A percentile compares a stretch with the other conserved stretches of the same genome.
Evolutionary conservation across 257 asterid species (phyloP).

Genomic region (Nyctanthes arbortristis): DNA sequence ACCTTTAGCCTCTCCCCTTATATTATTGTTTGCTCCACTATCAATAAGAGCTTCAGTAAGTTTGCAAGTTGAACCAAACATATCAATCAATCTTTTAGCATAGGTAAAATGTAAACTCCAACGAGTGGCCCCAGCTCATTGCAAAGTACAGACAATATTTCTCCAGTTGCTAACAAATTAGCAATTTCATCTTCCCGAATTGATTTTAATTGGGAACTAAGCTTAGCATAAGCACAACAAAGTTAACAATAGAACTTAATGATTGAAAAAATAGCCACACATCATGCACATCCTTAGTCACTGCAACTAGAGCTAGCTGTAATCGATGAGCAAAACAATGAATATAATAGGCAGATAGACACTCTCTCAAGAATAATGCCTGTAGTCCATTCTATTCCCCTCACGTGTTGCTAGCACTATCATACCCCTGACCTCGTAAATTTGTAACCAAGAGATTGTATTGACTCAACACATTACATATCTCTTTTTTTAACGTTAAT

Average conservation of each 20-base stretch:
- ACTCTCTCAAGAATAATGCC: too few relatives aligned
- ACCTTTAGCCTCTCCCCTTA: not conserved
- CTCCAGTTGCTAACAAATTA: not conserved
- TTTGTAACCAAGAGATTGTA: not conserved
- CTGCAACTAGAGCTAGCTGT: too few relatives aligned
- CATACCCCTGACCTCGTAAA: not conserved
- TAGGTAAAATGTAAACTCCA: not conserved
- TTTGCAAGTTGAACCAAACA: not conserved
- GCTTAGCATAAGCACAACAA: not conserved
- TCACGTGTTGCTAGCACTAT: not conserved
- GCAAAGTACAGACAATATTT: not conserved
- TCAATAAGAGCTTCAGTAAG: not conserved
- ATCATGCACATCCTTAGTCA: too few relatives aligned
- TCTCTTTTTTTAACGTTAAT: not conserved
- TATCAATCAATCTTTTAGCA: not conserved
- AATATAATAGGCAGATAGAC: not conserved
- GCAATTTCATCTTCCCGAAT: not conserved
- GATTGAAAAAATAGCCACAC: too few relatives aligned
- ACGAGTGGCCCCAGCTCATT: not conserved
- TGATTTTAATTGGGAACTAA: not conserved
- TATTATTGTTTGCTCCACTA: too few relatives aligned
- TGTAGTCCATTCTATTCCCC: not conserved
- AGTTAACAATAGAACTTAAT: not conserved
- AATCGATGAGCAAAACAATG: too few relatives aligned
- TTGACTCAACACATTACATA: not conserved